phyloP scores from a whole-genome alignment of 495 filamentous ascomycete species.

The Aspergillus olivimuriae region DNA sequence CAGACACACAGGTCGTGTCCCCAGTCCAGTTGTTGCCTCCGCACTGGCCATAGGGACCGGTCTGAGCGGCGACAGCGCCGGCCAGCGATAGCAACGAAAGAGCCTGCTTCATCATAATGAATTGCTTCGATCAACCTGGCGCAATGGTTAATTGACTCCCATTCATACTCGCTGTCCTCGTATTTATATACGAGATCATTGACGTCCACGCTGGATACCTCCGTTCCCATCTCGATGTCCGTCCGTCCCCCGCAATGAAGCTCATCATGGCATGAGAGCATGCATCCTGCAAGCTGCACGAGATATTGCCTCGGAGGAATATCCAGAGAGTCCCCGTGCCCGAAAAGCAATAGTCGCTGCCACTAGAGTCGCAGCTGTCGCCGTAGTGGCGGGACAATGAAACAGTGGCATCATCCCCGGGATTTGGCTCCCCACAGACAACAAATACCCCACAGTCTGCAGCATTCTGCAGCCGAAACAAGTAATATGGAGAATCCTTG shows the following conservation, averaged over 20 bases:
- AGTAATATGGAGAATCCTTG: neutral
- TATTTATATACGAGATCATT: neutral
- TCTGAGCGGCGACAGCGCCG: slow-evolving; percentile 19
- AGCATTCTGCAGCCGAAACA: neutral
- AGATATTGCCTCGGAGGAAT: no score
- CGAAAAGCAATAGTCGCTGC: no score
- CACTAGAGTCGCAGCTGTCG: no score
- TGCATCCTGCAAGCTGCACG: no score
- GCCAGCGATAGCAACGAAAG: slow-evolving; percentile 12
- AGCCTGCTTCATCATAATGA: neutral
- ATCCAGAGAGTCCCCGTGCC: neutral
- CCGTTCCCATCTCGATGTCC: neutral
- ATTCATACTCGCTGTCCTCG: neutral
- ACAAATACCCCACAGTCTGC: no score
- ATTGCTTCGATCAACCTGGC: neutral
- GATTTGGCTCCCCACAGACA: no score
- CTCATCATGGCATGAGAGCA: neutral
- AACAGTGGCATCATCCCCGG: no score
- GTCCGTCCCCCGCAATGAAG: neutral
- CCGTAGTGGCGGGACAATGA: no score
- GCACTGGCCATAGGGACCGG: slow-evolving; percentile 29
- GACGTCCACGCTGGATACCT: no score
- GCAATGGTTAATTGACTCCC: neutral
- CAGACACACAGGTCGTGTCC: slow-evolving; percentile 21
- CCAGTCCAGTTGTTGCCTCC: slow-evolving; percentile 26